Evolutionary conservation across 495 filamentous ascomycete genomes (phyloP), one percentile per base, ranked within the genome.

Genomic region (Aspergillus carlsbadensis): DNA sequence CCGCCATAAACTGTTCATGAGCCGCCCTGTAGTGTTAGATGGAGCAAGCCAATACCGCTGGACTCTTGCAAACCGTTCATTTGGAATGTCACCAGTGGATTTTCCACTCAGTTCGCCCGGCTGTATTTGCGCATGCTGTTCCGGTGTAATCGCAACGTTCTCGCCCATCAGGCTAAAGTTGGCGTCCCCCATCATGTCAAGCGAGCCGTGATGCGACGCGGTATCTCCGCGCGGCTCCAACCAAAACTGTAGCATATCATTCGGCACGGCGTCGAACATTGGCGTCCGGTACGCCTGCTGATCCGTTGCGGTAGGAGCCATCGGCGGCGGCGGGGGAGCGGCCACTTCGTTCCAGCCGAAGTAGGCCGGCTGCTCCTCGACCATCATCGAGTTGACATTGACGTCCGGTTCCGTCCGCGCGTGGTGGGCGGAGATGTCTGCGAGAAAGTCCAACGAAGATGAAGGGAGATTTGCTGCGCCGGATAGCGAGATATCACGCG

Each of bases 31-130:
- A 40, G 73, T 65, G 36, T 74, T 76, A 2, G 70, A 59, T 14
- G 75, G 70, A 31, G 75, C 74, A 8, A 76, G 58, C 79, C 79
- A 82, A 57, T 70, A 79, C 37, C 73, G 71, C 56, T 82, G 77
- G 8, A 82, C 77, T 53, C 70, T 72, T 18, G 69, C 61, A 46
- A 82, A 82, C 1, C 79, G 64, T 57, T 82, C 79, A 54, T 66
- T 75, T 1, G 75, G 70, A 40, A 80, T 80, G 54, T 71, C 56
- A 41, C 63, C 61, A n/a, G 66, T 58, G 6, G 69, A 64, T 57
- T 73, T 70, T 7, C 52, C 36, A 17, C 29, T 45, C 46, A 68
- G 52, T 22, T 65, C 71, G 15, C 73, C 70, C 4, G 57, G 41
- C 5, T 63, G 65, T 34, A 68, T 60, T 24, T 65, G 63, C 53